Evolutionary conservation across 1,284 basidiomycete species (phyloP), one percentile per base, ranked within the genome.

Genomic region (Malassezia cuniculi): DNA sequence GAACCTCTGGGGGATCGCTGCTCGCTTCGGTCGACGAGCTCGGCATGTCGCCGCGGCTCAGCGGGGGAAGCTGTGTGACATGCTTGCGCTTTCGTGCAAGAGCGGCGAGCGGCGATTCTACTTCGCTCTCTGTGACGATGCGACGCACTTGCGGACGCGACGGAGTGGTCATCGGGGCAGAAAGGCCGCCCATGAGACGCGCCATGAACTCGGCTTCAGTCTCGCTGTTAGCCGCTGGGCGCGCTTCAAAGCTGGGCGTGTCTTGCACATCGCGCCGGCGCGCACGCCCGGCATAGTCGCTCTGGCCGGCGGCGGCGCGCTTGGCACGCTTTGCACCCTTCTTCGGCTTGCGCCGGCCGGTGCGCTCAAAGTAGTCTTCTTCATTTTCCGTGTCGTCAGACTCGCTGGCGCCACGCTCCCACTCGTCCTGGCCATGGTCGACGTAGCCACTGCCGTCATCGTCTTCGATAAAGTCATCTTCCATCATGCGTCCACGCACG

Each of bases 391-490:
- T 52, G 35, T 61, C 60, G 24, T 71, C 73, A 27, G 75, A 75
- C 16, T 73, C 75, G 34, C 46, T 39, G 7, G 39, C 34, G 22
- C 29, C 26, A 14, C 36, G 47, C 33, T 72, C 70, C 80, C 85
- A 94, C 57, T 90, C 87, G 52, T 95, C 89, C 75, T 85, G 79
- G 4, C 93, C 93, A 58, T 93, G 84, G 69, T 99, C 93, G 60
- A 83, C 80, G 64, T 99, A 97, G 9, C 85, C 93, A 15, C 75
- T 77, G 0, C 82, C 76, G 36, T 89, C 87, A 70, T 97, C 93
- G 59, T 97, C 89, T 31, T 83, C 66, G 45, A 63, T 85, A 52
- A 99, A 97, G 69, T 97, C 90, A 58, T 94, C 86, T 54, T 76
- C 73, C 52, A 83, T 81, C n/a, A 93, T 73, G 14, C 93, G 75